phyloP scores from a whole-genome alignment of 768 basidiomycete species.

The Termitomyces sp. region DNA sequence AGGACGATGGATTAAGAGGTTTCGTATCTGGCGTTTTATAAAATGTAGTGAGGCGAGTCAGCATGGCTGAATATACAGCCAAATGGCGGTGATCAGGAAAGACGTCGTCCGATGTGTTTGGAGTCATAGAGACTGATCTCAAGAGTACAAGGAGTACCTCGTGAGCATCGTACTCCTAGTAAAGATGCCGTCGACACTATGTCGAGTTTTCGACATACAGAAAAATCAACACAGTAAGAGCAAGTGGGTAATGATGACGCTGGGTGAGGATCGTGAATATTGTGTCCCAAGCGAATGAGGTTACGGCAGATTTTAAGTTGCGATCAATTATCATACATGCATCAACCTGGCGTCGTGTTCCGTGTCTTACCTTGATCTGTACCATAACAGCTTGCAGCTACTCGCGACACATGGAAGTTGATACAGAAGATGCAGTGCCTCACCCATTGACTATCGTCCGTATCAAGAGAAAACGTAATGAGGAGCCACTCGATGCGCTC shows the following conservation, averaged over 20 bases:
- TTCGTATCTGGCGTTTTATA: not conserved
- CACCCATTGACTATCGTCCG: slow-evolving; percentile 67
- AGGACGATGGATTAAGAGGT: not conserved
- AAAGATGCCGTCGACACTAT: not conserved
- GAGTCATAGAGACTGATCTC: not conserved
- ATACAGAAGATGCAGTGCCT: slow-evolving; percentile 17
- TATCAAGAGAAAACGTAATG: slow-evolving; percentile 78
- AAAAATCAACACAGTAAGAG: too few relatives aligned
- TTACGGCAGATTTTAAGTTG: too few relatives aligned
- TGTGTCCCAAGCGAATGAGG: too few relatives aligned
- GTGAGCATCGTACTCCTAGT: not conserved
- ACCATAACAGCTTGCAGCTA: not conserved
- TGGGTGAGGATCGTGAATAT: too few relatives aligned
- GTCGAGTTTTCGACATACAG: not conserved
- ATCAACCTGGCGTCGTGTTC: not conserved
- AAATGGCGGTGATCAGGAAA: slow-evolving; percentile 1
- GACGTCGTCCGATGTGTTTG: not conserved
- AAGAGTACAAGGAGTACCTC: not conserved
- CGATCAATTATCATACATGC: too few relatives aligned
- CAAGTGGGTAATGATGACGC: not conserved
- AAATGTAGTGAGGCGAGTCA: not conserved
- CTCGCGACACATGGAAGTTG: slow-evolving; percentile 21
- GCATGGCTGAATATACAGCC: not conserved
- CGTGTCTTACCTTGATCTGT: not conserved
- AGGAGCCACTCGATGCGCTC: slow-evolving; percentile 78